Base-by-base conservation (phyloP, 805 yeast species). In the Maudiozyma pseudohumilis region DNA sequence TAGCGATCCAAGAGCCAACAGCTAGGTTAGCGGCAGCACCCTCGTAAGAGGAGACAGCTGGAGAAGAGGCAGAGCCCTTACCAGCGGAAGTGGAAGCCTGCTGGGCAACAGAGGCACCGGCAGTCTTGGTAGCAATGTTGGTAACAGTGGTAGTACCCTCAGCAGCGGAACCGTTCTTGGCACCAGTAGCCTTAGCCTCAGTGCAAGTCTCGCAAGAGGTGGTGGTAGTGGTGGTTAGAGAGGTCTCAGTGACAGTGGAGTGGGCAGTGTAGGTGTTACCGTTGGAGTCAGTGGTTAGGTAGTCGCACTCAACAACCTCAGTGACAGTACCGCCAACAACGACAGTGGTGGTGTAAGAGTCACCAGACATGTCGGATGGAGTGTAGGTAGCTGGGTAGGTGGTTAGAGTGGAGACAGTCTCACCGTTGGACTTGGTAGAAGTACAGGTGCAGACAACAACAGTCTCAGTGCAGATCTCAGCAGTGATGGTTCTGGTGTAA, bases 1-100 rank as follows among this genome's bases (percentile, higher is more conserved):
- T 35, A 22, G 38, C 38, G 28, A 35, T 29, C 33, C 32, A 35
- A 22, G 38, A 35, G 17, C 33, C 38, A 16, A 35, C 12, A 29
- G 38, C 38, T 35, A 35, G 28, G 32, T 35, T 27, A 35, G 38
- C 13, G 29, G 32, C 38, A 22, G 38, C 38, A 35, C 38, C 38
- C 22, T 28, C 33, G 33, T 19, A 35, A 17, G 26, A 15, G 11
- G 38, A 3, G n/a, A 28, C 15, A 10, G 22, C 11, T 16, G 33
- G 33, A 16, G 33, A 20, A 5, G 35, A 8, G 16, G 18, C 18
- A 34, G 34, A 31, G 22, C 25, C 25, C 20, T 15, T 25, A 11
- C 10, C 15, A 21, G 34, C 25, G 10, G 17, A 5, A 17, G 21
- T 15, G 16, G 36, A 25, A 34, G 32, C 37, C 7, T n/a, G n/a